phyloP scores from a whole-genome alignment of 164 flowering plant genomes.

The Piper betle region DNA sequence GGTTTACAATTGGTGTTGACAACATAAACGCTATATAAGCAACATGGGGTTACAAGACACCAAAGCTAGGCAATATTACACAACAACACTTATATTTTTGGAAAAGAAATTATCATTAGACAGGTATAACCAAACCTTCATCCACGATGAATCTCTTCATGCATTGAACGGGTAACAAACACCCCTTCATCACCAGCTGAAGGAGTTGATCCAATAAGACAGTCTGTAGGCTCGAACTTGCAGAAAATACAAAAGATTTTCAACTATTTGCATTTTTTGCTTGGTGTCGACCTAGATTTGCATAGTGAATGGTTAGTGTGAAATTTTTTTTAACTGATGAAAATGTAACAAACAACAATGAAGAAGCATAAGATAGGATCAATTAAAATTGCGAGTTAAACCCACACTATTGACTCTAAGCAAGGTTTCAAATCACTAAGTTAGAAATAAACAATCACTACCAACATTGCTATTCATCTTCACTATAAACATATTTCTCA shows the following conservation, averaged over 20 bases:
- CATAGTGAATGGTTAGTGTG: background rate
- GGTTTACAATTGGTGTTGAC: too few species aligned
- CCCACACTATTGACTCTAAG: background rate
- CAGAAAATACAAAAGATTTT: conserved; percentile 47
- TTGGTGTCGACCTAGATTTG: conserved; percentile 34
- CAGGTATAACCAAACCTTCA: conserved; percentile 34
- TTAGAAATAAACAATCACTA: conserved; percentile 8
- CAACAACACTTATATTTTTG: too few species aligned
- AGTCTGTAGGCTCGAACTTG: conserved; percentile 29
- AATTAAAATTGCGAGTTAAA: background rate
- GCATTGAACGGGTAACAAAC: conserved; percentile 28
- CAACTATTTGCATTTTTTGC: conserved; percentile 22
- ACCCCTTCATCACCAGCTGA: conserved; percentile 34
- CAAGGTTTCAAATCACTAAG: background rate
- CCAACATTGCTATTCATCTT: too few species aligned
- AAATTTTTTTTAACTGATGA: too few species aligned
- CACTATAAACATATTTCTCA: too few species aligned
- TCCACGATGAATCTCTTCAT: conserved; percentile 43
- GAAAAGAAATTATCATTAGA: too few species aligned
- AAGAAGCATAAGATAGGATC: too few species aligned
- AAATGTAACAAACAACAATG: background rate
- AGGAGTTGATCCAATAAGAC: conserved; percentile 46
- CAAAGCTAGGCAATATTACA: too few species aligned
- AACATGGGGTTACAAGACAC: background rate
- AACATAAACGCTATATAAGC: background rate